A percentile compares a stretch with the other conserved stretches of the same genome.
These are phyloP conservation scores for Candida labiduridarum DNA, from an alignment of 1,139 yeast species.

Conservation along the genomic window DNA sequence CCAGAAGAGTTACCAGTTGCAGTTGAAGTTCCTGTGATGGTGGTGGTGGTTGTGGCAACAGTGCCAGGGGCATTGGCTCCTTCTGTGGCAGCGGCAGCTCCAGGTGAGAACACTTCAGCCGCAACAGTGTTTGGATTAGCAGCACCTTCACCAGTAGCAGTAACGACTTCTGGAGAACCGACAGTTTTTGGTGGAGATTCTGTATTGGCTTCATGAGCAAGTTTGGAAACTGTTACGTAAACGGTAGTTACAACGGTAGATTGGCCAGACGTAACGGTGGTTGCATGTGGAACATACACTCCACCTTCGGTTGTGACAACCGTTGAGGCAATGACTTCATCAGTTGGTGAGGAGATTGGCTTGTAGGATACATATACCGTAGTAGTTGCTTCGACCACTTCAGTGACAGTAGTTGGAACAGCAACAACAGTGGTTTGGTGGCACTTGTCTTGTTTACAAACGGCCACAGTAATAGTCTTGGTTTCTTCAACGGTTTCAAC, in stretches of 20 bases:
- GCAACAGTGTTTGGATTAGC: neutral
- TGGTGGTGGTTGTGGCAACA: neutral
- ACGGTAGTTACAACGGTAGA: neutral
- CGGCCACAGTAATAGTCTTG: conserved; percentile 41
- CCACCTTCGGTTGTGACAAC: conserved; percentile 12
- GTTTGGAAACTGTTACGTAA: conserved; percentile 7
- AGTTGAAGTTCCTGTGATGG: no score
- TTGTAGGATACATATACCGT: conserved; percentile 4
- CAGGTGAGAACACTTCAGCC: neutral
- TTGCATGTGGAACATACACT: conserved; percentile 1
- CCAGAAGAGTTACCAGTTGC: no score
- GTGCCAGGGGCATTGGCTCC: neutral
- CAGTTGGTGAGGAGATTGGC: neutral
- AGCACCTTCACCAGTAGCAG: conserved; percentile 8
- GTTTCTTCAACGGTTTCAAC: conserved; percentile 20
- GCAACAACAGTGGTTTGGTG: conserved; percentile 32
- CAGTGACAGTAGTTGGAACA: conserved; percentile 25
- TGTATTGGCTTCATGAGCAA: neutral
- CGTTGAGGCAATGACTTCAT: neutral
- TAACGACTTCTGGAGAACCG: conserved; percentile 6
- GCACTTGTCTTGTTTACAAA: conserved; percentile 44
- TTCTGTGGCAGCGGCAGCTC: neutral
- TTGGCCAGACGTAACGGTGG: neutral
- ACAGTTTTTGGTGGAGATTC: neutral
- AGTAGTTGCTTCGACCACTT: conserved; percentile 2